These are phyloP conservation scores for Salix koriyanagi DNA, from an alignment of 345 rosid genomes.

Conservation along the genomic window DNA sequence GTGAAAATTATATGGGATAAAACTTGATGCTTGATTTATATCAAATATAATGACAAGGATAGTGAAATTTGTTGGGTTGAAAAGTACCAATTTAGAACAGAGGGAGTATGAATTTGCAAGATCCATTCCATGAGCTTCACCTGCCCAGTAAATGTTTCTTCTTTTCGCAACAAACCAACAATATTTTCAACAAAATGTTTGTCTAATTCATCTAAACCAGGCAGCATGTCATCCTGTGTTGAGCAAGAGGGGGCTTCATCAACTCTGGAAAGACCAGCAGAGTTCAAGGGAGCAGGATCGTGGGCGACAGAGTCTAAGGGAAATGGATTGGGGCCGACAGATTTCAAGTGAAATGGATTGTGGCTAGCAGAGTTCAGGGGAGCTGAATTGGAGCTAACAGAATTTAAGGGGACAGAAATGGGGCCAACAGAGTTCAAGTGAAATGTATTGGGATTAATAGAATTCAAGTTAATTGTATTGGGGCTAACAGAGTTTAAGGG, in stretches of 20 bases:
- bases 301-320: slow-evolving; percentile 4
- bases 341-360: slow-evolving; percentile 31
- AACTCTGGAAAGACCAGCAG: slow-evolving; percentile 17
- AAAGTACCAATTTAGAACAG: slow-evolving; percentile 68
- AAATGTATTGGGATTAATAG: neutral
- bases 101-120: slow-evolving; percentile 73
- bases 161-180: slow-evolving; percentile 58
- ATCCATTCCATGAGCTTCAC: slow-evolving; percentile 89
- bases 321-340: slow-evolving; percentile 22
- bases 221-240: slow-evolving; percentile 45
- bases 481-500: neutral
- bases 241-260: slow-evolving; percentile 57
- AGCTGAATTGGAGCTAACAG: neutral
- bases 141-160: slow-evolving; percentile 91
- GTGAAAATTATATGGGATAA: too few species aligned
- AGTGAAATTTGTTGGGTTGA: neutral
- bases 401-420: slow-evolving; percentile 5
- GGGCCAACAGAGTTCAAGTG: neutral
- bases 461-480: too few species aligned
- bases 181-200: slow-evolving; percentile 68
- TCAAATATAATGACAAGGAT: too few species aligned
- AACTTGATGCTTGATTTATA: too few species aligned
- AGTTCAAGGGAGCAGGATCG: slow-evolving; percentile 5
- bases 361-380: neutral
- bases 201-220: slow-evolving; percentile 60